Base-by-base conservation (phyloP, 75 land plant species). In the Ceratopteris richardii region DNA sequence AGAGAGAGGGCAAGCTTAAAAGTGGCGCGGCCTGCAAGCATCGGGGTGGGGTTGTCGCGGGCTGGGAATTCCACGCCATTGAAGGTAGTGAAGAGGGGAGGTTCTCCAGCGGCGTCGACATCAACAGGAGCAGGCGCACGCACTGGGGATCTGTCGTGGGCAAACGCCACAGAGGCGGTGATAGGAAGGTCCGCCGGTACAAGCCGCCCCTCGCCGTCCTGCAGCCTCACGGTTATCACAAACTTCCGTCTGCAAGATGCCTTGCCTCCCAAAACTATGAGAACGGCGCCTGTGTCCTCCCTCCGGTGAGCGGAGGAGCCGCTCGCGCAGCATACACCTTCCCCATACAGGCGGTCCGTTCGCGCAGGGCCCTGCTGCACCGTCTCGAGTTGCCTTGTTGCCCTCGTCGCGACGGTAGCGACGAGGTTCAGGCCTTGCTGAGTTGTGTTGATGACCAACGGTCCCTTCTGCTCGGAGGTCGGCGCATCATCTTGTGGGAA, bases 21-120 rank as follows among this genome's bases (percentile, higher is more conserved):
- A 29, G 66, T 63, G 27, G 73, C 73, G 20, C 67, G 46, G 51
- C 73, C 73, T 0, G 67, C 64, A 17, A 70, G 66, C 67, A 70
- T 63, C 2, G 67, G 58, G 1, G 73, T 70, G 37, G 73, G 73
- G 19, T 66, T 28, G 40, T 70, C 73, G 50, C 56, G 66, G 52
- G 73, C 67, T 23, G 73, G 67, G 56, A 63, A 70, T 67, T 70
- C 73, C 27, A 70, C 73, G 29, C 73, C 73, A 44, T 70, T 70
- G 66, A 70, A 70, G 18, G 73, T 70, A 16, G 73, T 70, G 60
- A 70, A 63, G 42, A 70, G 44, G 1, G 73, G 73, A 10, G 73
- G 73, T 41, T 70, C 73, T n/a, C 66, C 73, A 46, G 21, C 5
- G 48, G 4, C 48, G 9, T n/a, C n/a, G n/a, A n/a, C n/a, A n/a